Conservation (phyloP, 2,329 filamentous ascomycete genomes). For the Colletotrichum eleusines region DNA sequence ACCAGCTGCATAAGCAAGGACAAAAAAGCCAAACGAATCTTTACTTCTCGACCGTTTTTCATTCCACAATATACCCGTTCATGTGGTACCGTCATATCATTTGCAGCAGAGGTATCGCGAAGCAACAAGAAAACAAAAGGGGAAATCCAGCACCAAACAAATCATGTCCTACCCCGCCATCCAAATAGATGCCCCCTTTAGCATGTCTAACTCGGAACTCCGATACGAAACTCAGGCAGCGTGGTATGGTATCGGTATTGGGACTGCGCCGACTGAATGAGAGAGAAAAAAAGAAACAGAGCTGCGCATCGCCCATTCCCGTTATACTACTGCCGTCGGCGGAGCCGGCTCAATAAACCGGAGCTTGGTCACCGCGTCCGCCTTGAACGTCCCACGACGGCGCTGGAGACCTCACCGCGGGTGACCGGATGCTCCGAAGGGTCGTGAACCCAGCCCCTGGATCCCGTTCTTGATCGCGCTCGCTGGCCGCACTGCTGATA, state of each 20-base stretch:
- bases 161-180: neutral
- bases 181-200: slow-evolving; percentile 6
- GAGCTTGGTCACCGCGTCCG: slow-evolving; percentile 35
- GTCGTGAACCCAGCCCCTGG: slow-evolving; percentile 36
- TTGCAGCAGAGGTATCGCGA: slow-evolving; percentile 36
- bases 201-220: slow-evolving; percentile 18
- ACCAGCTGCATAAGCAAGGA: neutral
- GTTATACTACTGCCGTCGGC: neutral
- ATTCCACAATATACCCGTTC: neutral
- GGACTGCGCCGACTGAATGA: slow-evolving; percentile 28
- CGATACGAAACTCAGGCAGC: slow-evolving; percentile 20
- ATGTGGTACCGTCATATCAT: slow-evolving; percentile 9
- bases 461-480: slow-evolving; percentile 34
- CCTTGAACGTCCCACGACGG: slow-evolving; percentile 37
- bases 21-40: neutral
- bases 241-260: slow-evolving; percentile 31
- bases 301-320: neutral
- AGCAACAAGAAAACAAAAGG: slow-evolving; percentile 17
- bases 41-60: slow-evolving; percentile 3
- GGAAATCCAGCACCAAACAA: neutral
- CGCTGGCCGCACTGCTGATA: slow-evolving; percentile 45
- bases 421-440: slow-evolving; percentile 39
- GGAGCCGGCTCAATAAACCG: slow-evolving; percentile 33
- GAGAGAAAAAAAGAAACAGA: neutral
- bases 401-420: slow-evolving; percentile 37